Evolutionary conservation across 1,284 basidiomycete species (phyloP), one percentile per base, ranked within the genome.

Genomic region (Pseudozyma sp.): DNA sequence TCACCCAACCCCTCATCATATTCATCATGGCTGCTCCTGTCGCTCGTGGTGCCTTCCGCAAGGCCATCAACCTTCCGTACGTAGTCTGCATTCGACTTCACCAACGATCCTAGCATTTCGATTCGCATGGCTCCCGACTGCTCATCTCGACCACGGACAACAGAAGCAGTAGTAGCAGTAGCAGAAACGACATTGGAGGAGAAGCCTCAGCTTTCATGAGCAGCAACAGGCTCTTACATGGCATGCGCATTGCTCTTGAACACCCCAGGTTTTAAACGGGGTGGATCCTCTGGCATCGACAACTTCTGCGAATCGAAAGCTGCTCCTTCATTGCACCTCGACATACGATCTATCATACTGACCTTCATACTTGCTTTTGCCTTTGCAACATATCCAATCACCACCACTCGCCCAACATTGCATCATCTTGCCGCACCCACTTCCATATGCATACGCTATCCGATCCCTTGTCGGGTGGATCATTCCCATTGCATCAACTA

Each of bases 41-140:
- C 54, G 67, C 65, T 61, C 70, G 74, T 52, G 73, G 81, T 58
- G 72, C 83, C 66, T 76, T 79, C 56, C 81, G 85, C 76, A 84
- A 76, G 73, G 91, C 91, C 76, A 87, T 93, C 85, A 94, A 91
- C 87, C 88, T 96, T 82, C 87, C 92, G 77, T 79, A 70, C 59
- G 77, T 79, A 31, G 25, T 31, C 35, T 12, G 19, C 13, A 25
- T 31, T 50, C 56, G 42, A 59, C 42, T 31, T 2, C 9, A 21
- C 34, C n/a, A n/a, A 38, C n/a, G n/a, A 11, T 51, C n/a, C 35
- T 34, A 18, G 49, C 18, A 34, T 36, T 11, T 19, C 49, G 35
- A 49, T 31, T 31, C 25, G 25, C 25, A 31, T 31, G 25, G 25
- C n/a, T n/a, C n/a, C n/a, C n/a, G n/a, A n/a, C n/a, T n/a, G n/a